Evolutionary conservation across 352 stramenopile genomes (phyloP).

Genomic region (Pythium rhizo-oryzae): DNA sequence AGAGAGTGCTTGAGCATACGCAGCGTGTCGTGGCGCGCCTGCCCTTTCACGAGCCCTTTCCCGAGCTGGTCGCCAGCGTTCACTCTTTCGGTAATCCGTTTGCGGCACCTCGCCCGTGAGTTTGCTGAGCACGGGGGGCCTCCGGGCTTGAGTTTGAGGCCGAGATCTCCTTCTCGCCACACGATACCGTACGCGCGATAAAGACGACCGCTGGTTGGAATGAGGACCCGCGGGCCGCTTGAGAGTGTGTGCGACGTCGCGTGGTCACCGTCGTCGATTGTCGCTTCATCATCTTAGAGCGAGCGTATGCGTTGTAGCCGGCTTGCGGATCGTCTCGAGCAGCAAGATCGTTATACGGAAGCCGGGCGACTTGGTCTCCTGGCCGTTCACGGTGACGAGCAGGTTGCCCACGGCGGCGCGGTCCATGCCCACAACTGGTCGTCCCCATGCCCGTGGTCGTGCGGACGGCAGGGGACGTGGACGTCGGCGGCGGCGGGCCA

Average conservation of each 20-base stretch:
- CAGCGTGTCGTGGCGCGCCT: conserved; percentile 82
- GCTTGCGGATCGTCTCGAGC: conserved; percentile 86
- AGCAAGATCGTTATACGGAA: conserved; percentile 88
- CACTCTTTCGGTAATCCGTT: conserved; percentile 82
- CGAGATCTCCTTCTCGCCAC: conserved; percentile 86
- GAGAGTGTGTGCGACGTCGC: conserved; percentile 19
- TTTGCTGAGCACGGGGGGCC: conserved; percentile 77
- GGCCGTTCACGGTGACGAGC: conserved; percentile 81
- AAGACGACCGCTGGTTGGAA: conserved; percentile 6
- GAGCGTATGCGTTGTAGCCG: conserved; percentile 87
- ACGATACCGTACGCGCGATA: conserved; percentile 85
- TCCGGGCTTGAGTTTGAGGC: conserved; percentile 85
- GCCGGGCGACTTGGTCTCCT: conserved; percentile 82
- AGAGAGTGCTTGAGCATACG: conserved; percentile 88
- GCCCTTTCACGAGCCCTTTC: conserved; percentile 77
- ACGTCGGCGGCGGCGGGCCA: conserved; percentile 85
- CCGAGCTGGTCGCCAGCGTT: conserved; percentile 83
- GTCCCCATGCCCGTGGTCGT: conserved; percentile 88
- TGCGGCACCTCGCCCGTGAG: conserved; percentile 80
- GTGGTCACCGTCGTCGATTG: neutral
- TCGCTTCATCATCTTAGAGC: conserved; percentile 44
- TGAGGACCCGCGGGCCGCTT: neutral
- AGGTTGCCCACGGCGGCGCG: conserved; percentile 77
- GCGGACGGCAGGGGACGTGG: conserved; percentile 85
- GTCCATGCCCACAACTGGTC: conserved; percentile 87